Evolutionary conservation across 768 basidiomycete species (phyloP).

Genomic region (Tulasnella sp.): DNA sequence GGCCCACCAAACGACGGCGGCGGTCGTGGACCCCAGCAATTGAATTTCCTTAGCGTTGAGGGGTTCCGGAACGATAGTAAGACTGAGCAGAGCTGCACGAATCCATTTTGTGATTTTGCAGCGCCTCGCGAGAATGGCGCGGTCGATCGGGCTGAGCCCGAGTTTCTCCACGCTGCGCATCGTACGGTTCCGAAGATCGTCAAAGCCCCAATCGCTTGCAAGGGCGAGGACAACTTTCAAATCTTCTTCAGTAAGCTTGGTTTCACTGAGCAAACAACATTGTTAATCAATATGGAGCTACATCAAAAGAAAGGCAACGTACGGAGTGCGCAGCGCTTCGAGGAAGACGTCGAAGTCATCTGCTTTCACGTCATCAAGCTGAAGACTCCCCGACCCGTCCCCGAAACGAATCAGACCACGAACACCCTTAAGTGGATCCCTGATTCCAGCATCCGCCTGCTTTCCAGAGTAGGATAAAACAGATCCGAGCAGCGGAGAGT

Average conservation of each 20-base stretch:
- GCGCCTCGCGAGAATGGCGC: background rate
- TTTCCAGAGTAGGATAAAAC: background rate
- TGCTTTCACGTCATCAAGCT: background rate
- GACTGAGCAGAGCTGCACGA: background rate
- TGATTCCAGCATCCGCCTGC: background rate
- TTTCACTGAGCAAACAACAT: background rate
- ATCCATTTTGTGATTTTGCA: background rate
- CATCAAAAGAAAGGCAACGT: background rate
- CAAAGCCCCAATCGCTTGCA: background rate
- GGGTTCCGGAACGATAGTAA: background rate
- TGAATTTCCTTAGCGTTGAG: background rate
- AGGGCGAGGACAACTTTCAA: background rate
- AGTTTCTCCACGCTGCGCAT: background rate
- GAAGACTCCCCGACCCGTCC: background rate
- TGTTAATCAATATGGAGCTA: background rate
- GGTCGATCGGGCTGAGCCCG: background rate
- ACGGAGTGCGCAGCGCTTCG: background rate
- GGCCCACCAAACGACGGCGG: background rate
- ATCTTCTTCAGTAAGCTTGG: background rate
- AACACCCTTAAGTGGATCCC: background rate
- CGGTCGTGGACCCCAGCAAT: background rate
- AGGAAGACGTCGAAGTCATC: background rate
- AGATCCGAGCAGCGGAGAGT: background rate
- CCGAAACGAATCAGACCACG: background rate
- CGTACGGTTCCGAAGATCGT: background rate